phyloP scores from a whole-genome alignment of 2,329 filamentous ascomycete species.

The Penicillium sclerotiorum region DNA sequence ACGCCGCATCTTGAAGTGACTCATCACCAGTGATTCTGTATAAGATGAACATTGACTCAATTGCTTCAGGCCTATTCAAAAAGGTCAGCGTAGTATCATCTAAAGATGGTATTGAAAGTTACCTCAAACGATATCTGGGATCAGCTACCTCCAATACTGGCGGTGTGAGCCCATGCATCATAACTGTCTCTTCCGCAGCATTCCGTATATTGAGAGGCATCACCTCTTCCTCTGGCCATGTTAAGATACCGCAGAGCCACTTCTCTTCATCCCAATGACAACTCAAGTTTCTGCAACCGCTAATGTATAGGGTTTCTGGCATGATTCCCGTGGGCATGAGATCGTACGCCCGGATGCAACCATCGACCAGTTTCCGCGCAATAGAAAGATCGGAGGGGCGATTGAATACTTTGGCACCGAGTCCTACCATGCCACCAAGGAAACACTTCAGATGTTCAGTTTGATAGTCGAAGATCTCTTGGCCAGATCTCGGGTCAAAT shows the following conservation, averaged over 20 bases:
- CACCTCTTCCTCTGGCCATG: not conserved
- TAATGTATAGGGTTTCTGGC: conserved; percentile 58
- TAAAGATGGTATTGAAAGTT: not conserved
- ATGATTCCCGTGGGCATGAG: conserved; percentile 57
- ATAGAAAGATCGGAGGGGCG: conserved; percentile 48
- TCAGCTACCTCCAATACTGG: not conserved
- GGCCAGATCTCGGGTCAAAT: not conserved
- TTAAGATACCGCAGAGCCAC: not conserved
- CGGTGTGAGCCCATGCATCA: not conserved
- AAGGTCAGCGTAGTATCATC: not conserved
- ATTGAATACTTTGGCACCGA: not conserved
- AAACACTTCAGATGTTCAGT: not conserved
- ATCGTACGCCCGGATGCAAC: conserved; percentile 61
- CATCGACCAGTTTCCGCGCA: conserved; percentile 55
- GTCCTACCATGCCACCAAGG: not conserved
- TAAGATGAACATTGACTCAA: conserved; percentile 59
- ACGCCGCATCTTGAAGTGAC: conserved; percentile 42
- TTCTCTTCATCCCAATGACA: not conserved
- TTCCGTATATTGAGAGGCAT: not conserved
- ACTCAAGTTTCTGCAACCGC: conserved; percentile 44
- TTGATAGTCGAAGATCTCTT: not conserved
- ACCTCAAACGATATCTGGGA: not conserved
- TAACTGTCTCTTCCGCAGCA: not conserved
- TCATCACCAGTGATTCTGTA: conserved; percentile 59
- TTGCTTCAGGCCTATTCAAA: conserved; percentile 50